phyloP scores from a whole-genome alignment of 2,329 filamentous ascomycete species.

The Neoscytalidium dimidiatum region DNA sequence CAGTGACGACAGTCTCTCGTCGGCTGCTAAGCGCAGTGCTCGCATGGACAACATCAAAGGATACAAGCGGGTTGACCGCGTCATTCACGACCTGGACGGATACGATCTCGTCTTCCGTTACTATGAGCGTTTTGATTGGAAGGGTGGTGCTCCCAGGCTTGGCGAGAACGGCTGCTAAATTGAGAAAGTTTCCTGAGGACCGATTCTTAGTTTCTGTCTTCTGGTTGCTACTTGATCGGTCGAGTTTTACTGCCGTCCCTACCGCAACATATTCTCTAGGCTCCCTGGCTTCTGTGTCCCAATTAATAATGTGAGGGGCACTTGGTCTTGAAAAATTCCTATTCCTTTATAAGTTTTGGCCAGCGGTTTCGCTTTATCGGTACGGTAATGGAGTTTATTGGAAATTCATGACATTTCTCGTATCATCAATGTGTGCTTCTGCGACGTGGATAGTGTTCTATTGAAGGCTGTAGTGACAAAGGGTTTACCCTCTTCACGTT shows the following conservation, averaged over 20 bases:
- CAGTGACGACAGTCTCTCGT: slow-evolving; percentile 36
- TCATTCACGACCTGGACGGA: slow-evolving; percentile 95
- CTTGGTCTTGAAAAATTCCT: neutral
- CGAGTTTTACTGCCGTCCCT: neutral
- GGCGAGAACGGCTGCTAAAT: slow-evolving; percentile 49
- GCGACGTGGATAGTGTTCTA: neutral
- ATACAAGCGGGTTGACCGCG: slow-evolving; percentile 87
- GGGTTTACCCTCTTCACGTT: too few species aligned
- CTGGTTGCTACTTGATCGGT: neutral
- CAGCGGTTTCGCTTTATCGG: neutral
- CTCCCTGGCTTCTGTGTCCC: neutral
- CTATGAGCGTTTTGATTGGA: slow-evolving; percentile 88
- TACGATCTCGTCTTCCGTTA: slow-evolving; percentile 97
- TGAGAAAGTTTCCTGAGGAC: neutral
- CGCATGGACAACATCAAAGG: slow-evolving; percentile 78
- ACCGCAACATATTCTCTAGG: neutral
- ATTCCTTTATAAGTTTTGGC: neutral
- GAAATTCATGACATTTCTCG: too few species aligned
- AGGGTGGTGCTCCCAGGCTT: slow-evolving; percentile 63
- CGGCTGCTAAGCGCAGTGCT: slow-evolving; percentile 48
- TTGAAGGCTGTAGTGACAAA: too few species aligned
- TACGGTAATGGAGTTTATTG: neutral
- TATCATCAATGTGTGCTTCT: neutral
- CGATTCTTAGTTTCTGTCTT: too few species aligned
- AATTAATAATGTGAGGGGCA: neutral